Conservation (phyloP, 208 protist species). For the Naegleria fowleri region DNA sequence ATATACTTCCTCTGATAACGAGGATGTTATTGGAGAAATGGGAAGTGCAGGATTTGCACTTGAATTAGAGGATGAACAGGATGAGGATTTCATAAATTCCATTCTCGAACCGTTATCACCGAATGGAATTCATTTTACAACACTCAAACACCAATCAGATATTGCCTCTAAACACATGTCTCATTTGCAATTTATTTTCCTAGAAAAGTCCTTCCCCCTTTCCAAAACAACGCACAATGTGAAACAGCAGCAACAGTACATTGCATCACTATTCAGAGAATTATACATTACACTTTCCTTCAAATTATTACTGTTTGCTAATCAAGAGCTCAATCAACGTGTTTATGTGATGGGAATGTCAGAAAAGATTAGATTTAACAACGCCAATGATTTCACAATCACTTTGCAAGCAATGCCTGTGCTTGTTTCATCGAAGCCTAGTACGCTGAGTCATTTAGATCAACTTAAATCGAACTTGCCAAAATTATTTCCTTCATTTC, state of each 20-base stretch:
- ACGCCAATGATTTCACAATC: not conserved
- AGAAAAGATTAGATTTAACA: not conserved
- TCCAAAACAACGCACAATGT: not conserved
- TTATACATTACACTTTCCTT: not conserved
- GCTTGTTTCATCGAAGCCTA: not conserved
- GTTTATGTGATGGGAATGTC: not conserved
- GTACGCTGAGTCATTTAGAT: not conserved
- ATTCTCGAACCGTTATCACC: not conserved
- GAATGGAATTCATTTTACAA: not conserved
- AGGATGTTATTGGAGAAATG: not conserved
- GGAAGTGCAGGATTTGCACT: not conserved
- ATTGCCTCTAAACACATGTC: not conserved
- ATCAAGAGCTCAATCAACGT: too few relatives aligned
- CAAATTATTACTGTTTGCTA: not conserved
- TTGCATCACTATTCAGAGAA: not conserved
- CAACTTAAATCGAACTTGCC: not conserved
- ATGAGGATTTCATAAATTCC: conserved; percentile 14
- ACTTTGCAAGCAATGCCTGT: not conserved
- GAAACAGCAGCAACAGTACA: not conserved
- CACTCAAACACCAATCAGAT: not conserved
- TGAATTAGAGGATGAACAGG: conserved; percentile 21
- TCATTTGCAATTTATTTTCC: not conserved
- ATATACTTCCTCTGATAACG: not conserved
- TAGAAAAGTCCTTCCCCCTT: not conserved
- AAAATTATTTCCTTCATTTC: not conserved